Evolutionary conservation across 2,329 filamentous ascomycete species (phyloP), one percentile per base, ranked within the genome.

Genomic region (Trichophyton benhamiae): DNA sequence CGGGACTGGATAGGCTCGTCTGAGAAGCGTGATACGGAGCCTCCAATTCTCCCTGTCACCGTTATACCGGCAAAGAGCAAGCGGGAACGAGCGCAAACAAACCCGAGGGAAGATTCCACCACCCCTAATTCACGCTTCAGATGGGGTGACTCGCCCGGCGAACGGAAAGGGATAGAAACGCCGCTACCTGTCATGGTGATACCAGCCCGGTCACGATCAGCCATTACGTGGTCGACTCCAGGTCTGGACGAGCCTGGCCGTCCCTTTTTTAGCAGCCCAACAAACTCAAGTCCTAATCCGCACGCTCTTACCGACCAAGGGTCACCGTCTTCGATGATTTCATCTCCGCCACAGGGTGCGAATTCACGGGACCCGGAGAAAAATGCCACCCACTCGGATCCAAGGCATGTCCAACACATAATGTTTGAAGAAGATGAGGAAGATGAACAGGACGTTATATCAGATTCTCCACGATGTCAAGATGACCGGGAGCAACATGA

Each of bases 101-200:
- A 33, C 27, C 41, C 27, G 13, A 41, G 30, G 3, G 55, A 58
- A 20, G 30, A 38, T 41, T 20, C 20, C 1, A 15, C 11, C 2
- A 33, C 49, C 49, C 49, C 49, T 33, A 58, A 25, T 17, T 59
- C 62, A 17, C 44, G 42, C 3, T 46, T 52, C 42, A 46, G 57
- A 22, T 57, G 57, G 58, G 58, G 36, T 11, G 57, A 61, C 3
- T 73, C 76, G n/a, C 66, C 65, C 33, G 27, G 52, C n/a, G 58
- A 59, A 42, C 42, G 41, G 15, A 55, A 48, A 41, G 11, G 41
- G 4, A n/a, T 42, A 15, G 63, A 62, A 25, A 57, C 30, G 3
- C 72, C 77, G 33, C 65, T 81, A 7, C 82, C 82, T 1, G 78
- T 84, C 11, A 83, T 80, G 3, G 76, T 85, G 44, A 83, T 86